phyloP scores from a whole-genome alignment of 73 alveolate genomes.

The Symbiodinium pilosum region DNA sequence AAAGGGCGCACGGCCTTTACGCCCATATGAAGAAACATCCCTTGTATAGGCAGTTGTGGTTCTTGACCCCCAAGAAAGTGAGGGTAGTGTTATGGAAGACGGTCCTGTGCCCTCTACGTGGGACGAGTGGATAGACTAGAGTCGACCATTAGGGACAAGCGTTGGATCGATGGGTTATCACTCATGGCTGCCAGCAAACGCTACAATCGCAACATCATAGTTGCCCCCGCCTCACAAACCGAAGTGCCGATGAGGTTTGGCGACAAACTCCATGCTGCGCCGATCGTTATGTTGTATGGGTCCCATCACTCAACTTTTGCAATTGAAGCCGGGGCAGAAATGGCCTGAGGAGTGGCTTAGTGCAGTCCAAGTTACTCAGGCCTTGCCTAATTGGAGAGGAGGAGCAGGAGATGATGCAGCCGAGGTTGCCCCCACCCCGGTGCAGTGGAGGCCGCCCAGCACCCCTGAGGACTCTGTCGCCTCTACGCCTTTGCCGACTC shows the following conservation, averaged over 20 bases:
- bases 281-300: too few relatives aligned
- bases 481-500: neutral
- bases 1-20: neutral
- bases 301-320: too few relatives aligned
- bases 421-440: neutral
- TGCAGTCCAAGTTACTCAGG: neutral
- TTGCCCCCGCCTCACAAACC: neutral
- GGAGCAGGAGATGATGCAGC: too few relatives aligned
- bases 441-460: too few relatives aligned
- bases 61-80: too few relatives aligned
- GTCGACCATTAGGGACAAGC: neutral
- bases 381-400: too few relatives aligned
- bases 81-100: too few relatives aligned
- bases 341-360: neutral
- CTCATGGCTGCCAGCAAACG: constrained; percentile 2
- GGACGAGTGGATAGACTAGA: neutral
- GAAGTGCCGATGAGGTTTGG: neutral
- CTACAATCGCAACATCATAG: neutral
- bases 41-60: too few relatives aligned
- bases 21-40: too few relatives aligned
- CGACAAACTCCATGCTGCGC: too few relatives aligned
- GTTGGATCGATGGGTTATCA: constrained; percentile 34
- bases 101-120: neutral
- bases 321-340: neutral
- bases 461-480: too few relatives aligned